A percentile compares a stretch with the other conserved stretches of the same genome.
Conservation (phyloP, 2,329 filamentous ascomycete species). For the Aaosphaeria pasadenensis region DNA sequence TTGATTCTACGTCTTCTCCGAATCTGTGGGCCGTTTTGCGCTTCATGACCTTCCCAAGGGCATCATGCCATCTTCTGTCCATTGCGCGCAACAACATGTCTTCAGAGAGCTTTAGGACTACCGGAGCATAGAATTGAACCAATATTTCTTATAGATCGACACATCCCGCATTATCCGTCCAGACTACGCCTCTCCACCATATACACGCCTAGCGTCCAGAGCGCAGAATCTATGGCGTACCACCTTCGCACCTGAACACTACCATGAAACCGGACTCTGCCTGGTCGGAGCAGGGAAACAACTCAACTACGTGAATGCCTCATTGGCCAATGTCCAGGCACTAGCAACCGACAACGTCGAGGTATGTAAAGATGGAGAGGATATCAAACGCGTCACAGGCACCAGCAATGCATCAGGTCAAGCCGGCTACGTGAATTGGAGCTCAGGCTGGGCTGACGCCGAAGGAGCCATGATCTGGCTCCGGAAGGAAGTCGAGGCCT, state of each 20-base stretch:
- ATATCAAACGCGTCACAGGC: slow-evolving; percentile 42
- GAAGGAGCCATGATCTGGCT: slow-evolving; percentile 67
- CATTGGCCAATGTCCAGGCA: slow-evolving; percentile 32
- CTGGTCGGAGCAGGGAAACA: slow-evolving; percentile 56
- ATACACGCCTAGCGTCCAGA: slow-evolving; percentile 68
- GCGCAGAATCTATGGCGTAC: slow-evolving; percentile 70
- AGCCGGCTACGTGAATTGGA: slow-evolving; percentile 70
- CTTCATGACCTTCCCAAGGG: no score
- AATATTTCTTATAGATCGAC: slow-evolving; percentile 45
- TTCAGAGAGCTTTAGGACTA: no score
- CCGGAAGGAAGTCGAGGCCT: slow-evolving; percentile 52
- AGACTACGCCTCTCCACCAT: slow-evolving; percentile 80
- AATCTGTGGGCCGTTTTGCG: neutral
- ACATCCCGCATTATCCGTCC: slow-evolving; percentile 61
- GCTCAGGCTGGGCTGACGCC: slow-evolving; percentile 79
- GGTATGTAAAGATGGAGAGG: slow-evolving; percentile 34
- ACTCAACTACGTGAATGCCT: slow-evolving; percentile 39
- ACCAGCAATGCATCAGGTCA: slow-evolving; percentile 42
- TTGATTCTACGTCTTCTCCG: neutral
- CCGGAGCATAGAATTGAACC: neutral
- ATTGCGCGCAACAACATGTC: no score
- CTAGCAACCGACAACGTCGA: slow-evolving; percentile 40
- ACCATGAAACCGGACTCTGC: slow-evolving; percentile 67
- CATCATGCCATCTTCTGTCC: no score
- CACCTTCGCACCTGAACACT: slow-evolving; percentile 62